Conservation (phyloP, 208 protist species). For the Trypanosoma scelopori region DNA sequence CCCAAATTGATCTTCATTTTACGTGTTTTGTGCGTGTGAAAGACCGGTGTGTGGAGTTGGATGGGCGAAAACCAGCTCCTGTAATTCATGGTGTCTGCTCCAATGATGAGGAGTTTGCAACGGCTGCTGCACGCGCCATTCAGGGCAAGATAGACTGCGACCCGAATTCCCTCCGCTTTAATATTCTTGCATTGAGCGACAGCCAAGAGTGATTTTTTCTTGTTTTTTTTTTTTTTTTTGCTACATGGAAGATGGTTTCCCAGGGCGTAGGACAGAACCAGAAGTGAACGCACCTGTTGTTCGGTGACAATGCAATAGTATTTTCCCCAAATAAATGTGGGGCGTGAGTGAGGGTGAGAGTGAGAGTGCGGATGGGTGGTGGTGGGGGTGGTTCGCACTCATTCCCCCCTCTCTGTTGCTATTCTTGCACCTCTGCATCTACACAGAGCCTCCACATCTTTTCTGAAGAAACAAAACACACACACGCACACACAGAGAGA, state of each 20-base stretch:
- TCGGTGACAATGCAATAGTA: background rate
- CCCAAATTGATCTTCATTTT: conserved; percentile 93
- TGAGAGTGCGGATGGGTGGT: too few species aligned
- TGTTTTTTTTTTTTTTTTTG: conserved; percentile 7
- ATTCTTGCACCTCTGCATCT: background rate
- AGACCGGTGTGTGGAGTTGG: conserved; percentile 92
- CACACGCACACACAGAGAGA: too few species aligned
- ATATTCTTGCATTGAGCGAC: conserved; percentile 71
- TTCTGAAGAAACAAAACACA: too few species aligned
- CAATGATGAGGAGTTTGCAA: conserved; percentile 62
- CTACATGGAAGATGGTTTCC: conserved; percentile 4
- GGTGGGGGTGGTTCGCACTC: too few species aligned
- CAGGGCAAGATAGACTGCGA: conserved; percentile 68
- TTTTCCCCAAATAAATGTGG: too few species aligned
- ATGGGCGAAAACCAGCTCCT: conserved; percentile 87
- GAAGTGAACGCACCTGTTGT: background rate
- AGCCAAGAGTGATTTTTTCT: background rate
- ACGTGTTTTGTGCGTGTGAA: conserved; percentile 87
- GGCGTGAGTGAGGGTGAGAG: too few species aligned
- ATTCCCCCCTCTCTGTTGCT: background rate
- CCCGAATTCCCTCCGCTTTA: conserved; percentile 63
- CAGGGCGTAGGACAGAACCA: background rate
- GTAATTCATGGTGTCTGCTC: conserved; percentile 79
- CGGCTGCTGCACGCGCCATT: conserved; percentile 66
- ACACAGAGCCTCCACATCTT: too few species aligned